Conservation (phyloP, 805 yeast genomes). For the Torulaspora indica region DNA sequence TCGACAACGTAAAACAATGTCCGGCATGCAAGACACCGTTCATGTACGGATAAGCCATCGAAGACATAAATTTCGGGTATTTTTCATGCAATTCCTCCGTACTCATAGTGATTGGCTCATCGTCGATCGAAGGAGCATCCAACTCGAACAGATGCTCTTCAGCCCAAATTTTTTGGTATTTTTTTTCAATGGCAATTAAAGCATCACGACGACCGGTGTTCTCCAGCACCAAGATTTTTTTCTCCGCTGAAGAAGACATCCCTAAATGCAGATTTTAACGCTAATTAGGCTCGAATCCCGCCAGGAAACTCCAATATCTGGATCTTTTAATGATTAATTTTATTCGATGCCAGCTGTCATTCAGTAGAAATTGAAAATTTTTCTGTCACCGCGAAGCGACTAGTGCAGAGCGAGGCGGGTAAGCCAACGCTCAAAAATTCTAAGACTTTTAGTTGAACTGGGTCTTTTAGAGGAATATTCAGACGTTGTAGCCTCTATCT, state of each 20-base stretch:
- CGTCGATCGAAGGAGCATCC: conserved; percentile 78
- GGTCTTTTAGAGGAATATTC: neutral
- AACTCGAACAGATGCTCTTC: conserved; percentile 82
- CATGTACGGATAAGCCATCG: conserved; percentile 99
- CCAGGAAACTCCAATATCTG: neutral
- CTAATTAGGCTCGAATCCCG: neutral
- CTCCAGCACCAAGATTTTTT: conserved; percentile 37
- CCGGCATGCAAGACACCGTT: conserved; percentile 98
- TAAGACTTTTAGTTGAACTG: neutral
- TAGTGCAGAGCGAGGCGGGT: neutral
- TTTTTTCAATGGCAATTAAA: conserved; percentile 79
- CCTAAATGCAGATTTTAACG: neutral
- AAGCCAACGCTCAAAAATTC: neutral
- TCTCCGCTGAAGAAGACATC: conserved; percentile 29
- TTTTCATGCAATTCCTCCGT: conserved; percentile 68
- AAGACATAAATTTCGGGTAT: conserved; percentile 81
- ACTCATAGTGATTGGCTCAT: conserved; percentile 49
- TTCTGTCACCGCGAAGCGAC: neutral
- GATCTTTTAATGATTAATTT: neutral
- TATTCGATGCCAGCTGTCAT: neutral
- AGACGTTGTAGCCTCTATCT: conserved; percentile 44
- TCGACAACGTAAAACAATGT: conserved; percentile 90
- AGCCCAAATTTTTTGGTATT: conserved; percentile 82
- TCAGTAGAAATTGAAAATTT: neutral
- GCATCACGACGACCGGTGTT: conserved; percentile 94